Evolutionary conservation across 345 rosid species (phyloP), one percentile per base, ranked within the genome.

Genomic region (Laguncularia racemosa): DNA sequence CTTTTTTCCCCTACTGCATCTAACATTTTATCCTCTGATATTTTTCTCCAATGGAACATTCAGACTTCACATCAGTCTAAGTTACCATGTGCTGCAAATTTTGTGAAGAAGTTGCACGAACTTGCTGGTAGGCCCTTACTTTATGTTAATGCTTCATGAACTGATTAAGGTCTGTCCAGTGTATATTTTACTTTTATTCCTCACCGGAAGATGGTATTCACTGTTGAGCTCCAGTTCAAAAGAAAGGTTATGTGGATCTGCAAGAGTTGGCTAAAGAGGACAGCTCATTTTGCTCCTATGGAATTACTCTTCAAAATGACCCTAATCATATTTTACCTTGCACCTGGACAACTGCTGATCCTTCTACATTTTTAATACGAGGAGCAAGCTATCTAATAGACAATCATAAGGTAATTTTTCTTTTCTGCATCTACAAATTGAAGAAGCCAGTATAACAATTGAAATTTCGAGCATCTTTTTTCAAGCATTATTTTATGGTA

Each of bases 51-150:
- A 51, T 28, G 58, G 38, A 43, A 50, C 64, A 65, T 48, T 58
- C 74, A 82, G 78, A 71, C 40, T 47, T 53, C 43, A 2, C 18
- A 48, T 21, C 77, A 71, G 67, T 65, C 81, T 6, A 82, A 77
- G 68, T 60, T 83, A 57, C 60, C 88, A 64, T 67, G 91, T 44
- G 86, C 96, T 18, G 76, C 88, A 60, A 78, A 77, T 56, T 60
- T 86, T 3, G 88, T 86, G 68, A 82, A 80, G 73, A 85, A 82
- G 68, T 71, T 93, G 70, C 99, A 89, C 21, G 96, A 83, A 40
- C 76, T 86, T 47, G 84, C 96, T 23, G 81, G 81, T 79, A 50
- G 71, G 77, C 65, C 48, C 66, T 44, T 44, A 33, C 49, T 44
- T 14, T 10, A 47, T 19, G 38, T 33, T 51, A 57, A 43, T 46